Conservation (phyloP, 1,139 yeast genomes). For the Yamadazyma blattariae region DNA sequence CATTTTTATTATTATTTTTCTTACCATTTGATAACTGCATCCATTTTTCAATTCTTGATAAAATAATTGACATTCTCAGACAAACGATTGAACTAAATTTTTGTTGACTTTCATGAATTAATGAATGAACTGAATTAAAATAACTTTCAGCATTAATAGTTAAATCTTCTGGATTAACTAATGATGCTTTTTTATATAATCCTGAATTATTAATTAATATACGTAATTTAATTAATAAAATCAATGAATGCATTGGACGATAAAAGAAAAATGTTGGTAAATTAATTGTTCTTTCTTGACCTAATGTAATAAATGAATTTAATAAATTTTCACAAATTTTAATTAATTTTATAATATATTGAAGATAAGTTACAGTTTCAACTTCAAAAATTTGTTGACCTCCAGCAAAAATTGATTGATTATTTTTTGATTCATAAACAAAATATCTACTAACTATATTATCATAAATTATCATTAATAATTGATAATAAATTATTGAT, state of each 20-base stretch:
- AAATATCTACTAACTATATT: slow-evolving; percentile 25
- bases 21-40: slow-evolving; percentile 36
- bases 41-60: slow-evolving; percentile 47
- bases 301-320: slow-evolving; percentile 40
- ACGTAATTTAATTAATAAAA: slow-evolving; percentile 43
- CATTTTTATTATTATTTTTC: slow-evolving; percentile 1
- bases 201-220: slow-evolving; percentile 39
- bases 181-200: slow-evolving; percentile 13
- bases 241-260: slow-evolving; percentile 54
- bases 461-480: slow-evolving; percentile 48
- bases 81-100: slow-evolving; percentile 35
- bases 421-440: slow-evolving; percentile 11
- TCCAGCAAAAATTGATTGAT: not conserved
- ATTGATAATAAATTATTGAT: slow-evolving; percentile 42
- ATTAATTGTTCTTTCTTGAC: slow-evolving; percentile 30
- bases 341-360: slow-evolving; percentile 37
- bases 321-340: slow-evolving; percentile 43
- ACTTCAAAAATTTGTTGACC: slow-evolving; percentile 4
- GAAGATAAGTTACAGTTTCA: slow-evolving; percentile 22
- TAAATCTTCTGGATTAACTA: slow-evolving; percentile 14
- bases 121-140: slow-evolving; percentile 26
- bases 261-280: slow-evolving; percentile 56
- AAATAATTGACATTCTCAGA: slow-evolving; percentile 39
- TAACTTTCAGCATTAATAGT: slow-evolving; percentile 36
- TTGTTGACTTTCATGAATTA: slow-evolving; percentile 22